Evolutionary conservation across 2,329 filamentous ascomycete genomes (phyloP).

Genomic region (Aureobasidium lini): DNA sequence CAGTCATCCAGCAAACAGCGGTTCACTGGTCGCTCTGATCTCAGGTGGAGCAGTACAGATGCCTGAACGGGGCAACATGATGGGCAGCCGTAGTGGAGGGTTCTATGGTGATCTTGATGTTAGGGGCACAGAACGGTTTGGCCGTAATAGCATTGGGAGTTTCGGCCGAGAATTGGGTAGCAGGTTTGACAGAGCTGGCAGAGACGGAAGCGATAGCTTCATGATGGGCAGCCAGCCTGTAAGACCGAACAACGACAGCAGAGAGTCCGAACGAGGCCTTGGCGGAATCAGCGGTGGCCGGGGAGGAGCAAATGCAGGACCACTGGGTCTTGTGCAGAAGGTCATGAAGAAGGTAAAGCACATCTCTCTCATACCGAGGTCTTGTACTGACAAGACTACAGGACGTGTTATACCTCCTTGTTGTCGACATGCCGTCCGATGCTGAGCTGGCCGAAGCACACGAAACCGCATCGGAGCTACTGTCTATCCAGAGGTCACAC

Average conservation of each 20-base stretch:
- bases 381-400: constrained; percentile 17
- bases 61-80: not conserved
- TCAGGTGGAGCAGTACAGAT: constrained; percentile 36
- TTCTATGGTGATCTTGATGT: not conserved
- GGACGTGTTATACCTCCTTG: constrained; percentile 45
- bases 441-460: constrained; percentile 32
- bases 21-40: constrained; percentile 39
- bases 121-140: not conserved
- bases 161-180: not conserved
- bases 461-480: not conserved
- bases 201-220: no score
- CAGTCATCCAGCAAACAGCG: constrained; percentile 44
- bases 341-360: constrained; percentile 18
- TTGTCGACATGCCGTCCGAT: constrained; percentile 43
- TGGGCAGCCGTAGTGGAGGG: not conserved
- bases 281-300: not conserved
- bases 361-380: not conserved
- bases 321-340: constrained; percentile 16
- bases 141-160: not conserved
- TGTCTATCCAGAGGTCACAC: not conserved
- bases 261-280: not conserved
- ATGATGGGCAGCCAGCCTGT: no score
- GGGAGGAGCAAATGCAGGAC: not conserved
- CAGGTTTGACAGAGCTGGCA: not conserved
- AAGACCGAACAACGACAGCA: not conserved